These are phyloP conservation scores for Gamarada debralockiae DNA, from an alignment of 495 filamentous ascomycete genomes.

Conservation along the genomic window DNA sequence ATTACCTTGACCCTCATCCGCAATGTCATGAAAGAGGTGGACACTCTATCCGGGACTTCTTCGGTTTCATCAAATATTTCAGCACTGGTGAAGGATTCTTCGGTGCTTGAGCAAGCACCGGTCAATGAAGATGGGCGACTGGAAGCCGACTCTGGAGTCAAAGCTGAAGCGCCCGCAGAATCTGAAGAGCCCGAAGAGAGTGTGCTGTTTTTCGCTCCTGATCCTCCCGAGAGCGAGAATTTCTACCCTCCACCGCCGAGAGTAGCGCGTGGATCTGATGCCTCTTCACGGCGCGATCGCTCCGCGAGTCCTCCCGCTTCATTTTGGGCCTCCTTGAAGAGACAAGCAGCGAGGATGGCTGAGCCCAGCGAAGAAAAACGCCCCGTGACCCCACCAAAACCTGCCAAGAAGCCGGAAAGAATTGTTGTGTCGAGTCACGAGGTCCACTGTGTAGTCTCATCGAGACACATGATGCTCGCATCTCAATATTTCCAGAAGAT, in stretches of 20 bases:
- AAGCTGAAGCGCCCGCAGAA: background rate
- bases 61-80: too few relatives aligned
- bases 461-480: slow-evolving; percentile 44
- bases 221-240: background rate
- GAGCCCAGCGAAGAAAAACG: background rate
- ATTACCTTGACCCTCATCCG: slow-evolving; percentile 2
- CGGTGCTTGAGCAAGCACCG: background rate
- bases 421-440: slow-evolving; percentile 2
- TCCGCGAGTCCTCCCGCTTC: slow-evolving; percentile 14
- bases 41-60: background rate
- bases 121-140: background rate
- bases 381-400: background rate
- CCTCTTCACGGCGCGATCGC: slow-evolving; percentile 10
- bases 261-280: slow-evolving; percentile 9
- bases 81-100: too few relatives aligned
- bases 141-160: background rate
- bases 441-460: slow-evolving; percentile 35
- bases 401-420: background rate
- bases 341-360: slow-evolving; percentile 2
- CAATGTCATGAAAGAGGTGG: background rate
- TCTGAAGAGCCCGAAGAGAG: slow-evolving; percentile 6
- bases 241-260: slow-evolving; percentile 11
- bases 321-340: slow-evolving; percentile 13
- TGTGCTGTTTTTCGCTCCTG: slow-evolving; percentile 11
- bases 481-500: slow-evolving; percentile 36